A percentile compares a stretch with the other conserved stretches of the same genome.
Conservation (phyloP, 345 rosid genomes). For the Jatropha curcas region DNA sequence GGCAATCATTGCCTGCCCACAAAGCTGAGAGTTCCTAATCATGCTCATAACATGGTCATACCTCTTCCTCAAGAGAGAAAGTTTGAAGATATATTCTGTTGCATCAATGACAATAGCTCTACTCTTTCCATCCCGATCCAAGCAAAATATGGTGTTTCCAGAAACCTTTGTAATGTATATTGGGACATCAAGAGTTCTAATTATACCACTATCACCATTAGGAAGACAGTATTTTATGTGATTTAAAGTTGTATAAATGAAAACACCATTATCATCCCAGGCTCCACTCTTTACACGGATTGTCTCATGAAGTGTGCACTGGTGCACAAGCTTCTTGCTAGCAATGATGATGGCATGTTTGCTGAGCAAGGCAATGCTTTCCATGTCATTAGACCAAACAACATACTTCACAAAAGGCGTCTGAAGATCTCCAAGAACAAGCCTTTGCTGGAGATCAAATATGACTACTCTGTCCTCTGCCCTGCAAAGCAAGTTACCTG, state of each 20-base stretch:
- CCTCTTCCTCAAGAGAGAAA: conserved; percentile 70
- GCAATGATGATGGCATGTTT: conserved; percentile 87
- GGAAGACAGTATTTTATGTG: conserved; percentile 95
- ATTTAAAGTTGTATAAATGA: conserved; percentile 82
- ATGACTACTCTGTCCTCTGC: conserved; percentile 82
- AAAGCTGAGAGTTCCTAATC: conserved; percentile 91
- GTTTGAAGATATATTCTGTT: conserved; percentile 86
- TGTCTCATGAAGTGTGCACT: conserved; percentile 90
- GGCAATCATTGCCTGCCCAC: conserved; percentile 97
- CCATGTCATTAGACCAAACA: conserved; percentile 95
- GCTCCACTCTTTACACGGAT: conserved; percentile 94
- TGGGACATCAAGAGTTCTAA: conserved; percentile 79
- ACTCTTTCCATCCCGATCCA: conserved; percentile 91
- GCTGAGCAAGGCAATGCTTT: conserved; percentile 89
- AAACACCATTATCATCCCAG: conserved; percentile 94
- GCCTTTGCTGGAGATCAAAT: conserved; percentile 87
- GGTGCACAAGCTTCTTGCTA: conserved; percentile 76
- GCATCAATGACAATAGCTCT: conserved; percentile 68
- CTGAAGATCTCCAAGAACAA: conserved; percentile 82
- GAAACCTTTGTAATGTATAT: conserved; percentile 81
- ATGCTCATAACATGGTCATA: conserved; percentile 93
- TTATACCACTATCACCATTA: conserved; percentile 87
- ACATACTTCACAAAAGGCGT: conserved; percentile 77
- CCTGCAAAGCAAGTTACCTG: conserved; percentile 80
- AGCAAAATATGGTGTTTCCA: conserved; percentile 63